Evolutionary conservation across 2,329 filamentous ascomycete genomes (phyloP).

Genomic region (Hawksworthiomyces lignivorus): DNA sequence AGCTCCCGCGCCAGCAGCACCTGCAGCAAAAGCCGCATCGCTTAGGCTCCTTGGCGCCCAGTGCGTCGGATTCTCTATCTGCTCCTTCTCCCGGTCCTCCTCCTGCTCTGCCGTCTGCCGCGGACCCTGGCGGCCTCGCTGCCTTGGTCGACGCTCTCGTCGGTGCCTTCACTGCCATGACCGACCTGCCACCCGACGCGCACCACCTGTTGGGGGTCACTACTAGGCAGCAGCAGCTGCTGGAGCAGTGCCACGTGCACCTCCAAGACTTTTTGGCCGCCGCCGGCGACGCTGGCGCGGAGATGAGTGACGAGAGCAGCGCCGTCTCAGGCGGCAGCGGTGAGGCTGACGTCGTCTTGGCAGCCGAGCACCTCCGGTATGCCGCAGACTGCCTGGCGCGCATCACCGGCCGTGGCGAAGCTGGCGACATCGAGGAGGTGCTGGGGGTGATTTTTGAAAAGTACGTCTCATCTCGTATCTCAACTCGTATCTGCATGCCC

Average conservation of each 20-base stretch:
- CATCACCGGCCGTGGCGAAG: conserved; percentile 80
- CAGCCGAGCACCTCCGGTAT: conserved; percentile 78
- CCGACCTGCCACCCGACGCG: conserved; percentile 60
- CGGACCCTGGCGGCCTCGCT: conserved; percentile 55
- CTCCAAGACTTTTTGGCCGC: conserved; percentile 66
- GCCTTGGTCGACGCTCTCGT: conserved; percentile 63
- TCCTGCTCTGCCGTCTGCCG: too few species aligned
- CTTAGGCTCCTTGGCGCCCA: too few species aligned
- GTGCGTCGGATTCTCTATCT: too few species aligned
- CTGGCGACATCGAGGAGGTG: conserved; percentile 89
- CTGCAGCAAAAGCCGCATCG: too few species aligned
- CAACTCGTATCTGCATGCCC: too few species aligned
- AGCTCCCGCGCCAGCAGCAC: too few species aligned
- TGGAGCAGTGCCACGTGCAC: conserved; percentile 63
- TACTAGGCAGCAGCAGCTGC: conserved; percentile 76
- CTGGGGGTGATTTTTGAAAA: conserved; percentile 97
- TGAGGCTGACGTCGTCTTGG: conserved; percentile 77
- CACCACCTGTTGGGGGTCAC: conserved; percentile 85
- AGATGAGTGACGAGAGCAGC: conserved; percentile 4
- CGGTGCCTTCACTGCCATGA: conserved; percentile 62
- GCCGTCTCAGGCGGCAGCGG: conserved; percentile 24
- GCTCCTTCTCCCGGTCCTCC: too few species aligned
- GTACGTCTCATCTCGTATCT: conserved; percentile 53
- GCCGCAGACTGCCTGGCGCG: conserved; percentile 74
- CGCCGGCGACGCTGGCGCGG: conserved; percentile 28